A percentile compares a stretch with the other conserved stretches of the same genome.
Conservation (phyloP, 192 early-diverging fungal genomes). For the Phycomyces blakesleeanus region DNA sequence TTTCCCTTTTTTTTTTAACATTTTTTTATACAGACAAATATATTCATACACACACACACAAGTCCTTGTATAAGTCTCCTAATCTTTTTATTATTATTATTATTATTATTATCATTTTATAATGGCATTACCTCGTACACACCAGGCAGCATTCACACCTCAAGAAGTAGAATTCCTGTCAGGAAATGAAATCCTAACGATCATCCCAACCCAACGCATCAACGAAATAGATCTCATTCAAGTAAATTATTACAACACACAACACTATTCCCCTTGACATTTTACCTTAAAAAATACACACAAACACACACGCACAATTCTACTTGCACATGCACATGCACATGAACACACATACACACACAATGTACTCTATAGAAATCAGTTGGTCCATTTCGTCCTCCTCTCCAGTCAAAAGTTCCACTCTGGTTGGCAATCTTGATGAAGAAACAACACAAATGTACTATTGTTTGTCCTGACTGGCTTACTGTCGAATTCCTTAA, state of each 20-base stretch:
- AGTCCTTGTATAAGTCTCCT: too few species aligned
- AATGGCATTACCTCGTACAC: constrained; percentile 44
- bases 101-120: neutral
- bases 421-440: constrained; percentile 85
- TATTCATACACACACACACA: too few species aligned
- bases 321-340: neutral
- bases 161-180: constrained; percentile 86
- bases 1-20: constrained; percentile 4
- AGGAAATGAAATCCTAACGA: constrained; percentile 69
- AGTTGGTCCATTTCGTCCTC: constrained; percentile 77
- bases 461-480: constrained; percentile 79
- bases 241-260: constrained; percentile 38
- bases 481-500: constrained; percentile 67
- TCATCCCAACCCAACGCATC: constrained; percentile 71
- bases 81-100: constrained; percentile 2
- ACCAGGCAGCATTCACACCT: constrained; percentile 60
- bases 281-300: too few species aligned
- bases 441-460: constrained; percentile 79
- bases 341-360: too few species aligned
- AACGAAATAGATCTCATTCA: constrained; percentile 69
- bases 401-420: constrained; percentile 70
- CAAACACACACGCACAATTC: too few species aligned
- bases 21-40: too few species aligned
- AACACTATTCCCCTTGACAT: too few species aligned
- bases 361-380: constrained; percentile 50